Percentiles rank a stretch among this genome's conserved stretches.
These are phyloP conservation scores for Aspergillus spinulosporus DNA, from an alignment of 2,329 filamentous ascomycete genomes.

Conservation along the genomic window DNA sequence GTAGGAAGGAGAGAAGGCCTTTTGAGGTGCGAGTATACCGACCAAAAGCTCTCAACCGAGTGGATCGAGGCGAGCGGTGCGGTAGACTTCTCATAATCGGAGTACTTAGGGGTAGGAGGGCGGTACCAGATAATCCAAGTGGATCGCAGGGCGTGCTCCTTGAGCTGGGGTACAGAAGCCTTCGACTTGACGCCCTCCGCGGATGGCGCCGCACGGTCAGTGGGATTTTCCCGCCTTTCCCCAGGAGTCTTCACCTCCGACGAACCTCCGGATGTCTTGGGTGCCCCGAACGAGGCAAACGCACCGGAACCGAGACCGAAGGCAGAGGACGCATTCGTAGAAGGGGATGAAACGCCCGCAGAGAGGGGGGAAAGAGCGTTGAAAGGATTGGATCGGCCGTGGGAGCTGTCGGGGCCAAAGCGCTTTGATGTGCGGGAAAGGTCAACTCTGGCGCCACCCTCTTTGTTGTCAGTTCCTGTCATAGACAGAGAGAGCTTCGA, in stretches of 20 bases:
- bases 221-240: conserved; percentile 64
- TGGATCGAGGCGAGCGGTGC: conserved; percentile 79
- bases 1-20: conserved; percentile 82
- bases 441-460: conserved; percentile 55
- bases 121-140: conserved; percentile 98
- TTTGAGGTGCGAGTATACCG: conserved; percentile 84
- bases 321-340: conserved; percentile 75
- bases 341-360: conserved; percentile 71
- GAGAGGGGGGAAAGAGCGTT: conserved; percentile 71
- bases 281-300: conserved; percentile 94
- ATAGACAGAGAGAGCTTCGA: conserved; percentile 91
- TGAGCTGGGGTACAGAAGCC: conserved; percentile 36
- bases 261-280: conserved; percentile 77
- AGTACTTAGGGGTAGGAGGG: conserved; percentile 93
- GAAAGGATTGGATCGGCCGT: conserved; percentile 76
- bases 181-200: conserved; percentile 39
- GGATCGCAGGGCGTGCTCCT: conserved; percentile 68
- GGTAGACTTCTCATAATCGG: conserved; percentile 97
- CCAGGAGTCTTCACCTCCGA: conserved; percentile 70
- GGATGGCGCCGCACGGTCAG: conserved; percentile 30
- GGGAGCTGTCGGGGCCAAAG: conserved; percentile 71
- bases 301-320: conserved; percentile 94
- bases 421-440: conserved; percentile 70
- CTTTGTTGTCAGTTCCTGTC: conserved; percentile 58
- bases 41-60: conserved; percentile 88